Evolutionary conservation across 345 rosid genomes (phyloP), one percentile per base, ranked within the genome.

Genomic region (Rhizophora apiculata): DNA sequence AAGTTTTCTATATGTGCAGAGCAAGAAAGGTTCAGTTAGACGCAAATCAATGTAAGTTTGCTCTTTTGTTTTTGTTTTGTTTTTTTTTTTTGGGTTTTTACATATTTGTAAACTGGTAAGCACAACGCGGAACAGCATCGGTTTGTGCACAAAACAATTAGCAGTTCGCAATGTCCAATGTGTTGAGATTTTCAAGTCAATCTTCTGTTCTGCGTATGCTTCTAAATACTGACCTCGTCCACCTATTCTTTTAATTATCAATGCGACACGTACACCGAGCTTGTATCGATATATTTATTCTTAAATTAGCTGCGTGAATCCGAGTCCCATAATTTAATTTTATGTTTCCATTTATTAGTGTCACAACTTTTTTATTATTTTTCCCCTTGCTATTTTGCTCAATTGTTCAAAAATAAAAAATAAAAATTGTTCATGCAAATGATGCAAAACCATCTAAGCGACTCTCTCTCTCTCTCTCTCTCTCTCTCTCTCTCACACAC

Each of bases 181-280:
- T 39, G 51, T 52, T 22, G 59, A 57, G 31, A 58, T 26, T 13
- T 64, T 72, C 69, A 72, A 72, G 69, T 72, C 69, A 64, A 72
- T 57, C 75, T 72, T 72, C 75, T 57, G 58, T 72, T 64, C 75
- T 57, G 58, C 49, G 13, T 43, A 43, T 3, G 19, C 49, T 43
- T 13, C 18, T 11, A 3, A 43, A 43, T 43, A 13, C 13, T 43
- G 15, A 43, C 3, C 2, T 13, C 1, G 48, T 39, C 49, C 18
- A 13, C 18, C 49, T 11, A 39, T 10, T 39, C 24, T 39, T 39
- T 43, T 43, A 13, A 43, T 43, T 11, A 43, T 43, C 5, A 3
- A 3, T 43, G 18, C 8, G 49, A 13, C 1, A 13, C 13, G 18
- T 43, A 11, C 3, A 43, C 19, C 5, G 19, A 43, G 13, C 49